Evolutionary conservation across 1,284 basidiomycete species (phyloP), one percentile per base, ranked within the genome.

Genomic region (Xerocomus cyaneibrunnescens): DNA sequence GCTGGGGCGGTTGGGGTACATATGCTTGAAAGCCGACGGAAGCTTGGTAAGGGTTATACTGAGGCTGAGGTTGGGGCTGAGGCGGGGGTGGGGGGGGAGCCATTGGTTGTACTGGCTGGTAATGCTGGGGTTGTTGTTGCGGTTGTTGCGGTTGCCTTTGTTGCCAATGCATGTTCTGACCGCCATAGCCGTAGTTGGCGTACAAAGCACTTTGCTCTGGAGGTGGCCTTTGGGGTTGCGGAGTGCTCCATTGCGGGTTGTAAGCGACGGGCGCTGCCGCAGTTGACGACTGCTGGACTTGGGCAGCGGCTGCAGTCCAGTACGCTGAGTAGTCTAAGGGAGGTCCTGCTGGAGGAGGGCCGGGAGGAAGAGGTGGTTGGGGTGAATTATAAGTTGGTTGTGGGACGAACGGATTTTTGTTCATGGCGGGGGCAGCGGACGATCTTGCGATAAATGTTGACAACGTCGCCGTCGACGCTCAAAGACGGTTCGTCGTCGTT

Each of bases 111-210:
- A 80, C 77, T 48, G 76, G 74, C 48, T 78, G 77, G 56, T 75
- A 79, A 41, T 78, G 76, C 38, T 77, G 79, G 2, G 56, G 60
- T 8, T 55, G 65, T 49, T 53, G 61, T 49, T 80, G 78, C 7
- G 70, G 74, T 39, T 71, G 72, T 43, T 72, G 75, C 38, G 76
- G 77, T 30, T 79, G 78, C 50, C 82, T 83, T 51, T 82, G 80
- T 60, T 85, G 85, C 81, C 83, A 85, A 58, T 79, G 75, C 50
- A 74, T 66, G 50, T 71, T 74, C 58, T 75, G 84, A 37, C 77
- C 75, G 3, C 89, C 87, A 64, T 92, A 92, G 25, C 89, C 89
- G 62, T 92, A 92, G 65, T 92, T 92, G 2, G 89, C 89, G 60
- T 90, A 92, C 31, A 92, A 64, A 23, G 87, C 84, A 62, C 83